Percentiles rank a stretch among this genome's conserved stretches.
phyloP scores from a whole-genome alignment of 140 eudicot species.

The Oenanthe javanica region DNA sequence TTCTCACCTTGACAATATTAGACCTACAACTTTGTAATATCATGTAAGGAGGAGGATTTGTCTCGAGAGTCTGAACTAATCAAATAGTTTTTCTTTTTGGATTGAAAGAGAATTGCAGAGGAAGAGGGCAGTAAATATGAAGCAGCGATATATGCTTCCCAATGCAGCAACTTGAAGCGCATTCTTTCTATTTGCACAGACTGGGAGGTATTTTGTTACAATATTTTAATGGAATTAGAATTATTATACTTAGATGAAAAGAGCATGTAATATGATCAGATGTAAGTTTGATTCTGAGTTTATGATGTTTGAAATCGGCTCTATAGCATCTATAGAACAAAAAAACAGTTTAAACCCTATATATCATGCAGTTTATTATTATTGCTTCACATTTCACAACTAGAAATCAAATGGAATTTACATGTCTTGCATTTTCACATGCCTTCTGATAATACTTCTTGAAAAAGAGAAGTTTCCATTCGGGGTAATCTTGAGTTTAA shows the following conservation, averaged over 20 bases:
- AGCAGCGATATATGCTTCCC: slow-evolving; percentile 79
- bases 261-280: not conserved
- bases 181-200: slow-evolving; percentile 73
- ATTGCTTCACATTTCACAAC: not conserved
- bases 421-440: not conserved
- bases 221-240: not conserved
- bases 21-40: not conserved
- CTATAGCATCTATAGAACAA: not conserved
- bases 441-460: not conserved
- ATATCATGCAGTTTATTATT: not conserved
- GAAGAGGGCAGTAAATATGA: slow-evolving; percentile 89
- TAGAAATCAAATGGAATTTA: not conserved
- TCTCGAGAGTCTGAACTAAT: slow-evolving; percentile 17
- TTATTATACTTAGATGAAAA: not conserved
- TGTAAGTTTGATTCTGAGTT: not conserved
- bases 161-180: slow-evolving; percentile 87
- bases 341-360: not conserved
- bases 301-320: not conserved
- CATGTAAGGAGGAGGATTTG: not conserved
- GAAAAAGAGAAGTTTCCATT: not conserved
- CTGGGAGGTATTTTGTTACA: slow-evolving; percentile 77
- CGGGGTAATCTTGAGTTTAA: not conserved
- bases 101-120: slow-evolving; percentile 77
- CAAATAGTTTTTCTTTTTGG: slow-evolving; percentile 6
- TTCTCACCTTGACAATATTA: not conserved